Conservation (phyloP, 2,329 filamentous ascomycete species). For the Elsinoe necatrix region DNA sequence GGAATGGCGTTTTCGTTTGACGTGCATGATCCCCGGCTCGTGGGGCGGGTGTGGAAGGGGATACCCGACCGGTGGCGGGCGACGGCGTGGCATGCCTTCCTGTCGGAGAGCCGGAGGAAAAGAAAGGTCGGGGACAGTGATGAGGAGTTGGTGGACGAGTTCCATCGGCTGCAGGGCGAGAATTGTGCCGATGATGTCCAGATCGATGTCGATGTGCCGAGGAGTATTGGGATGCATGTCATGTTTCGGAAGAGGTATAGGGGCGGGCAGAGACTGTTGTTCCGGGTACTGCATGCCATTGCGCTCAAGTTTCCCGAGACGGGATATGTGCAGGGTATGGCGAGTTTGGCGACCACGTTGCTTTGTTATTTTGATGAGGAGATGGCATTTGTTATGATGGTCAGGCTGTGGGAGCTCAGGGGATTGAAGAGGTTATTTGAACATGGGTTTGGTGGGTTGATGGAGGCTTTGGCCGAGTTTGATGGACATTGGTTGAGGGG, state of each 20-base stretch:
- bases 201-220: conserved; percentile 92
- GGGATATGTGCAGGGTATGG: conserved; percentile 98
- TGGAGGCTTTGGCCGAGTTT: conserved; percentile 78
- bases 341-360: conserved; percentile 79
- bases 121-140: conserved; percentile 56
- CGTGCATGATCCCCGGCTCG: conserved; percentile 64
- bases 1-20: conserved; percentile 73
- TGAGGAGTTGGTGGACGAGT: conserved; percentile 61
- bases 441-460: conserved; percentile 75
- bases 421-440: conserved; percentile 79
- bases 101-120: conserved; percentile 65
- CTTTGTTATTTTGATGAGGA: conserved; percentile 97
- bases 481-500: conserved; percentile 74
- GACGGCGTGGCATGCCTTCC: conserved; percentile 90
- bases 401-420: conserved; percentile 84
- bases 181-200: conserved; percentile 86
- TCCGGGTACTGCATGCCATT: conserved; percentile 84
- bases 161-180: conserved; percentile 62
- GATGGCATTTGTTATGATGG: conserved; percentile 87
- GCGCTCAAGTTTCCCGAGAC: conserved; percentile 85
- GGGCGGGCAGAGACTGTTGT: conserved; percentile 83
- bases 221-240: conserved; percentile 90
- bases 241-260: conserved; percentile 93
- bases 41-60: conserved; percentile 93
- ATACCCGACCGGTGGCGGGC: conserved; percentile 93